phyloP scores from a whole-genome alignment of 768 basidiomycete genomes.

The Hygrocybe coccinea region DNA sequence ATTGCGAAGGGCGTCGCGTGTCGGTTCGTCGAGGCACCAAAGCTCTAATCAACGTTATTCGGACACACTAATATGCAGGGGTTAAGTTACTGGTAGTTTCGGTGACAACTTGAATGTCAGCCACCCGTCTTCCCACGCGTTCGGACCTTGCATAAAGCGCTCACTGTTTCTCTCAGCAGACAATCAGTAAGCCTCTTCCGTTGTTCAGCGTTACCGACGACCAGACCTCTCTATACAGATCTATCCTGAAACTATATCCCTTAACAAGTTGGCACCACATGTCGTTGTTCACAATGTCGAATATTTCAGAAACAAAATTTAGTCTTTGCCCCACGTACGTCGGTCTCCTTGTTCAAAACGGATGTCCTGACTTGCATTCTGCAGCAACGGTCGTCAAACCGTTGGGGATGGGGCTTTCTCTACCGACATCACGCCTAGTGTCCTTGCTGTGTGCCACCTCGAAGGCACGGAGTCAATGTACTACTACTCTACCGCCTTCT shows the following conservation, averaged over 20 bases:
- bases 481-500: constrained; percentile 91
- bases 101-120: too few species aligned
- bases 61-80: too few species aligned
- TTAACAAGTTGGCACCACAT: constrained; percentile 82
- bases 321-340: constrained; percentile 93
- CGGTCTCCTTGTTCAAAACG: not conserved
- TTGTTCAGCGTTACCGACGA: too few species aligned
- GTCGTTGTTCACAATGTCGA: constrained; percentile 70
- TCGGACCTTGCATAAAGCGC: not conserved
- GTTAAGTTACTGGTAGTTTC: too few species aligned
- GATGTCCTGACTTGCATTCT: constrained; percentile 16
- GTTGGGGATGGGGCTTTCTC: constrained; percentile 95
- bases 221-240: not conserved
- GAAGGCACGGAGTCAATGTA: constrained; percentile 79
- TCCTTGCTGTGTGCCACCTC: constrained; percentile 81
- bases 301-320: constrained; percentile 73
- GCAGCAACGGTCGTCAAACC: constrained; percentile 91
- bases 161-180: not conserved
- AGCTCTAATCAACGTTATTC: too few species aligned
- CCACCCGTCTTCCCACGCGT: too few species aligned
- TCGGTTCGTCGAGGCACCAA: too few species aligned
- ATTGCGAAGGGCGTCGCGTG: too few species aligned
- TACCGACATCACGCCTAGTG: constrained; percentile 72
- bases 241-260: not conserved
- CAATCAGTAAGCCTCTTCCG: too few species aligned